Evolutionary conservation across 148 eudicot genomes (phyloP).

Genomic region (Heliamphora exappendiculata): DNA sequence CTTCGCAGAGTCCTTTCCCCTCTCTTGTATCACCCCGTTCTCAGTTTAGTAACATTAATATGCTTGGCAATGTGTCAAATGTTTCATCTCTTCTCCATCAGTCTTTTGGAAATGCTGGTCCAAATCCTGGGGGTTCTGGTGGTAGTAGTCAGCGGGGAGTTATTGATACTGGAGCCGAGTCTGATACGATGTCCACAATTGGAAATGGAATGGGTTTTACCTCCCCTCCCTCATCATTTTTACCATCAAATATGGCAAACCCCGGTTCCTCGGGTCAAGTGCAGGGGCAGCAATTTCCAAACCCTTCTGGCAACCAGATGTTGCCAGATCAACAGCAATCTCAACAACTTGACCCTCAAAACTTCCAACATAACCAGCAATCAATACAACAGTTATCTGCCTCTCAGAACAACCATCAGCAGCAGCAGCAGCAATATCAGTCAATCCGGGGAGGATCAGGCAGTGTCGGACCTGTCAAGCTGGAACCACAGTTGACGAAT

Average conservation of each 20-base stretch:
- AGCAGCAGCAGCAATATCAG: slow-evolving; percentile 53
- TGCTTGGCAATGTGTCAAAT: slow-evolving; percentile 71
- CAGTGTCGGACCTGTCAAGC: slow-evolving; percentile 45
- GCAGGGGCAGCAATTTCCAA: slow-evolving; percentile 48
- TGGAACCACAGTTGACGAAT: slow-evolving; percentile 48
- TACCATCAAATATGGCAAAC: slow-evolving; percentile 32
- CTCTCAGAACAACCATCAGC: slow-evolving; percentile 28
- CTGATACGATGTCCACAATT: slow-evolving; percentile 57
- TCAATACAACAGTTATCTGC: slow-evolving; percentile 39
- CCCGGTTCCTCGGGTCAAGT: slow-evolving; percentile 44
- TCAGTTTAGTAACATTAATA: slow-evolving; percentile 62
- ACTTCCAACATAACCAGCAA: slow-evolving; percentile 58
- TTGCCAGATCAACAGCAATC: slow-evolving; percentile 54
- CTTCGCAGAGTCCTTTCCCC: slow-evolving; percentile 63
- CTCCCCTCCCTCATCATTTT: slow-evolving; percentile 45
- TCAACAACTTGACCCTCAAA: slow-evolving; percentile 51
- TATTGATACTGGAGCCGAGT: slow-evolving; percentile 54
- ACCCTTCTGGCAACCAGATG: slow-evolving; percentile 44
- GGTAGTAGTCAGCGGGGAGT: slow-evolving; percentile 45
- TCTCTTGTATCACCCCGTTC: slow-evolving; percentile 63
- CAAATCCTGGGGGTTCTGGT: slow-evolving; percentile 44
- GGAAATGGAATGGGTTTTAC: slow-evolving; percentile 71
- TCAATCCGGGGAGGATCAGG: slow-evolving; percentile 47
- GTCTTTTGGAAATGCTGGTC: slow-evolving; percentile 68
- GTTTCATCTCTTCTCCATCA: slow-evolving; percentile 73